Evolutionary conservation across 208 protist species (phyloP).

Genomic region (Strigomonas galati): DNA sequence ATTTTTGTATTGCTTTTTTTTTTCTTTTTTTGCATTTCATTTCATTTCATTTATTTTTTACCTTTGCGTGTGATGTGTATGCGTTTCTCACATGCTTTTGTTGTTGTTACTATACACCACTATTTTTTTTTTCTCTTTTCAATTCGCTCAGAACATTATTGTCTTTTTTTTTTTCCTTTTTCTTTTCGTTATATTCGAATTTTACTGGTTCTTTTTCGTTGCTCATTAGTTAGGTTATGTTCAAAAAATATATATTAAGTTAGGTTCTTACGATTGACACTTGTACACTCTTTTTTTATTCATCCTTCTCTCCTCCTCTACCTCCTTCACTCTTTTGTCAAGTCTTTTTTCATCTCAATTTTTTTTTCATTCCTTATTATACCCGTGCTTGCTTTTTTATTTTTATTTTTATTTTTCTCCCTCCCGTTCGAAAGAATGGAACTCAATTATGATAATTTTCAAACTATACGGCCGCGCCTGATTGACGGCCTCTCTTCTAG

Average conservation of each 20-base stretch:
- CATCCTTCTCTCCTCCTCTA: conserved; percentile 1
- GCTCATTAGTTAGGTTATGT: too few relatives aligned
- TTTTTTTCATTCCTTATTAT: neutral
- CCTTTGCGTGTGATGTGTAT: neutral
- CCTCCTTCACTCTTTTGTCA: conserved; percentile 19
- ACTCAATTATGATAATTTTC: conserved; percentile 34
- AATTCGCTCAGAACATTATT: neutral
- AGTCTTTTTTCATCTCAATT: conserved; percentile 15
- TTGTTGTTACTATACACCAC: neutral
- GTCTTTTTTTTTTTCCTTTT: conserved; percentile 1
- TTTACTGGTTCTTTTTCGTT: conserved; percentile 14
- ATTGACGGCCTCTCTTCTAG: conserved; percentile 24
- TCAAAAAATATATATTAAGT: too few relatives aligned
- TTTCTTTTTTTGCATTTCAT: conserved; percentile 1
- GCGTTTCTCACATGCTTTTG: neutral
- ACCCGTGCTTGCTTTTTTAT: neutral
- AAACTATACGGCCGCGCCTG: conserved; percentile 20
- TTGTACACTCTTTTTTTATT: conserved; percentile 8
- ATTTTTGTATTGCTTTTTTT: conserved; percentile 6
- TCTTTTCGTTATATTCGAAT: neutral
- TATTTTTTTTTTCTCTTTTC: conserved; percentile 20
- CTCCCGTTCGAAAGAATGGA: conserved; percentile 25
- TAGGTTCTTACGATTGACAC: neutral
- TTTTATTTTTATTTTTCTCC: conserved; percentile 11
- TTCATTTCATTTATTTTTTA: neutral